A percentile compares a stretch with the other conserved stretches of the same genome.
phyloP scores from a whole-genome alignment of 176 grass and related monocot genomes.

The Ensete ventricosum region DNA sequence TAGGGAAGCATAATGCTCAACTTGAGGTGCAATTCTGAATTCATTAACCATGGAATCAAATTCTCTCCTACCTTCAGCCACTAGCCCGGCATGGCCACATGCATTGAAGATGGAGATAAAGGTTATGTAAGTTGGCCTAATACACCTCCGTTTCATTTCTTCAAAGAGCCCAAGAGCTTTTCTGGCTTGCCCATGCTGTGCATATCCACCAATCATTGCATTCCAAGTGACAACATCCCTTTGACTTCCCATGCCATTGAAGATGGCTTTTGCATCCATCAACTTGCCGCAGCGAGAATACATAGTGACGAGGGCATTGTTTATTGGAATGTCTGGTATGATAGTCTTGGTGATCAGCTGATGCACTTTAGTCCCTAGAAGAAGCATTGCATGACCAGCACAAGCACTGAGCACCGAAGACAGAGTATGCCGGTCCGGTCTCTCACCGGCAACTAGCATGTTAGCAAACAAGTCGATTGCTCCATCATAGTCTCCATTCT shows the following conservation, averaged over 20 bases:
- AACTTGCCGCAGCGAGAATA: slow-evolving; percentile 58
- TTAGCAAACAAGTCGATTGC: slow-evolving; percentile 37
- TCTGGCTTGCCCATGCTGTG: slow-evolving; percentile 41
- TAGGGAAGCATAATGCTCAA: slow-evolving; percentile 70
- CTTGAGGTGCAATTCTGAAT: slow-evolving; percentile 37
- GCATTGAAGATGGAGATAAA: slow-evolving; percentile 63
- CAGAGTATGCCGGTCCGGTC: slow-evolving; percentile 50
- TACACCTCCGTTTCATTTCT: slow-evolving; percentile 38
- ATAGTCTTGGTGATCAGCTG: slow-evolving; percentile 60
- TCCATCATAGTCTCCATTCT: slow-evolving; percentile 39
- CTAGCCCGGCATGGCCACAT: slow-evolving; percentile 53
- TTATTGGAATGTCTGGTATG: slow-evolving; percentile 43
- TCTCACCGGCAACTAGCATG: slow-evolving; percentile 40
- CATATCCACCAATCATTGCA: slow-evolving; percentile 57
- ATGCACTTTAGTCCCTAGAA: slow-evolving; percentile 52
- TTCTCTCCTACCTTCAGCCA: slow-evolving; percentile 47
- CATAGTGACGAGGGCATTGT: slow-evolving; percentile 75
- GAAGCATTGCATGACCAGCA: slow-evolving; percentile 41
- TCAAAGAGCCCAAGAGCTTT: slow-evolving; percentile 53
- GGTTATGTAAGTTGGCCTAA: slow-evolving; percentile 50
- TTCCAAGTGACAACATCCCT: slow-evolving; percentile 56
- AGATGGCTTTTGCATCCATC: slow-evolving; percentile 40
- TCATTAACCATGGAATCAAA: slow-evolving; percentile 59
- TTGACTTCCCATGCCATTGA: slow-evolving; percentile 37
- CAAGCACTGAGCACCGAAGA: slow-evolving; percentile 69